A percentile compares a stretch with the other conserved stretches of the same genome.
Evolutionary conservation across 306 rosid species (phyloP).

Genomic region (Cyclanthera cordifolia): DNA sequence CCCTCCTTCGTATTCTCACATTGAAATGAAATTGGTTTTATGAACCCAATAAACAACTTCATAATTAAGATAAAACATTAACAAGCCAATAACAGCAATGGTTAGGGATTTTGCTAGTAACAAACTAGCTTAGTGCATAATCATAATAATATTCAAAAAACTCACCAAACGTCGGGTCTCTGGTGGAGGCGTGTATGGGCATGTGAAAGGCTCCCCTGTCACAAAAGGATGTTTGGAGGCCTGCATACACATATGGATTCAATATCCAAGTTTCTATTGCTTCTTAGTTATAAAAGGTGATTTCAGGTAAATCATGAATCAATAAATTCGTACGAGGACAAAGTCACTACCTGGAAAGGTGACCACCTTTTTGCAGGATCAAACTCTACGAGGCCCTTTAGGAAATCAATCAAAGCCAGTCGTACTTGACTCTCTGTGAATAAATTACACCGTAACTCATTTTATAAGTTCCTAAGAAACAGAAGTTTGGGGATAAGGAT

Average conservation of each 20-base stretch:
- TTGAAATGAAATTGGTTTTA: not conserved
- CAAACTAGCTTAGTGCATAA: slow-evolving; percentile 11
- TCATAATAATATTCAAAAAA: slow-evolving; percentile 9
- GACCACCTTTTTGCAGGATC: slow-evolving; percentile 99
- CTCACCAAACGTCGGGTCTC: slow-evolving; percentile 90
- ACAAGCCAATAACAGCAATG: not conserved
- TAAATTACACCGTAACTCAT: slow-evolving; percentile 25
- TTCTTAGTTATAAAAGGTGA: slow-evolving; percentile 17
- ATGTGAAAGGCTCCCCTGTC: slow-evolving; percentile 91
- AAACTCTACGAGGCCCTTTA: slow-evolving; percentile 90
- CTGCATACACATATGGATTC: slow-evolving; percentile 39
- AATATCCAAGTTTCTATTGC: slow-evolving; percentile 21
- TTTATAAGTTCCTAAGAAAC: slow-evolving; percentile 19
- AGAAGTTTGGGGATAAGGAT: not conserved
- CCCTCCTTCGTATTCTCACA: not conserved
- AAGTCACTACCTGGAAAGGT: slow-evolving; percentile 67
- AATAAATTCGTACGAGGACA: slow-evolving; percentile 10
- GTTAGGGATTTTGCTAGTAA: not conserved
- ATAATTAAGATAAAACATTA: not conserved
- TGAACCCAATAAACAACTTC: not conserved
- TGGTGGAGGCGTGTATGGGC: slow-evolving; percentile 73
- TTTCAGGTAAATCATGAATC: slow-evolving; percentile 14
- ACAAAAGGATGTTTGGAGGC: slow-evolving; percentile 98
- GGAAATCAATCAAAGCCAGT: slow-evolving; percentile 81
- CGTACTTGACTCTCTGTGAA: slow-evolving; percentile 74